Conservation (phyloP, 139 green algal species). For the Tetraselmis chui region DNA sequence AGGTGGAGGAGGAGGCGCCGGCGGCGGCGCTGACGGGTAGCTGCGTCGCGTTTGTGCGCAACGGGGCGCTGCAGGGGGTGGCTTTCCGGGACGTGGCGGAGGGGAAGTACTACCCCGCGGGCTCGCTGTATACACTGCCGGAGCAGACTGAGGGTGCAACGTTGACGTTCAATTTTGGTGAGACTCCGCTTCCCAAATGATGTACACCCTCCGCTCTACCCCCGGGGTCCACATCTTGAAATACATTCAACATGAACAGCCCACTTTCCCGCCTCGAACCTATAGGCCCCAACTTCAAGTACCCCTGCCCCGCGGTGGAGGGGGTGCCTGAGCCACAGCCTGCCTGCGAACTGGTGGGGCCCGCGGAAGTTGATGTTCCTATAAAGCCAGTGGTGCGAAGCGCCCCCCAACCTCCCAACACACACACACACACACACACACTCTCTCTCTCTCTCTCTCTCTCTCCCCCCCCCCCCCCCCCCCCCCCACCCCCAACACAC, state of each 20-base stretch:
- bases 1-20: slow-evolving; percentile 2
- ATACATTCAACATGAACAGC: not conserved
- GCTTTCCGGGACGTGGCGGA: slow-evolving; percentile 58
- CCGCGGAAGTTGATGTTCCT: no score
- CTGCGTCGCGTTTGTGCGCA: slow-evolving; percentile 58
- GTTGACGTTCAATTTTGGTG: slow-evolving; percentile 72
- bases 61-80: slow-evolving; percentile 60
- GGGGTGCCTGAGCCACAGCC: slow-evolving; percentile 18
- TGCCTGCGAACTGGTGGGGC: slow-evolving; percentile 9
- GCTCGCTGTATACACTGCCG: slow-evolving; percentile 67
- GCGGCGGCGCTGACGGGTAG: slow-evolving; percentile 27
- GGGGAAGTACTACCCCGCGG: slow-evolving; percentile 76
- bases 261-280: not conserved
- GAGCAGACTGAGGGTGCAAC: slow-evolving; percentile 45
- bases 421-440: no score
- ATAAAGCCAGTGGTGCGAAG: no score
- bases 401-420: no score
- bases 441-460: no score
- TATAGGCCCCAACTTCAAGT: slow-evolving; percentile 10
- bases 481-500: no score
- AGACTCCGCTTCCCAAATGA: not conserved
- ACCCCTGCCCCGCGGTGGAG: slow-evolving; percentile 13
- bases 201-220: not conserved
- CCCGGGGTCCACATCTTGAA: not conserved
- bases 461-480: no score